Evolutionary conservation across 345 rosid genomes (phyloP), one percentile per base, ranked within the genome.

Genomic region (Melaleuca alternifolia): DNA sequence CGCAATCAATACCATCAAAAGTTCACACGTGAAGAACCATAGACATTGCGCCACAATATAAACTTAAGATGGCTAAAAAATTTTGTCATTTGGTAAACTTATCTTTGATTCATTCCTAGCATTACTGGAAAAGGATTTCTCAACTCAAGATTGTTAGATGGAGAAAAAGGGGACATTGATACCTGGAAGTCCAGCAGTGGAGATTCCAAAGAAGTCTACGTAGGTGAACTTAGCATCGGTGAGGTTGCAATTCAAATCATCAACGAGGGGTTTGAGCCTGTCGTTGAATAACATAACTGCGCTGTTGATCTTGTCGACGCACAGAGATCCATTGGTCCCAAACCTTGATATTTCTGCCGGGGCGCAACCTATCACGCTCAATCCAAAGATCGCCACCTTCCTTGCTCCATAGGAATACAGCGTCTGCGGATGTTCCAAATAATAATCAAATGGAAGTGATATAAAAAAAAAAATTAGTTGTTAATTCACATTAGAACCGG

Each of bases 391-490:
- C 26, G 86, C 93, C 54, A 92, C 11, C 59, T 92, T 92, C 75
- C 90, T 86, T 26, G 92, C 93, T 37, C 92, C 91, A n/a, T 51
- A 23, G 4, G 41, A 75, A 26, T 92, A 87, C 88, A 92, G 50
- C 21, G 50, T 79, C 92, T 90, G 1, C 12, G 11, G n/a, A 57
- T 57, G 7, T 6, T 75, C 11, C 0, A 6, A 83, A 26, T 14
- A 9, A n/a, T 11, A 23, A 54, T 50, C 44, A 83, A 51, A 28
- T 3, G 46, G 51, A 83, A 83, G 24, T 28, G 71, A 59, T 7
- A 3, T 16, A 16, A 30, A 14, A 57, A 5, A 5, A 30, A 33
- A 6, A 65, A 65, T 9, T 16, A 65, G 44, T 30, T 33, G 77
- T 16, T 9, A 8, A 4, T 33, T 65, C 33, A 18, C 44, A 18